Conservation (phyloP, 805 yeast species). For the Candida easanensis region DNA sequence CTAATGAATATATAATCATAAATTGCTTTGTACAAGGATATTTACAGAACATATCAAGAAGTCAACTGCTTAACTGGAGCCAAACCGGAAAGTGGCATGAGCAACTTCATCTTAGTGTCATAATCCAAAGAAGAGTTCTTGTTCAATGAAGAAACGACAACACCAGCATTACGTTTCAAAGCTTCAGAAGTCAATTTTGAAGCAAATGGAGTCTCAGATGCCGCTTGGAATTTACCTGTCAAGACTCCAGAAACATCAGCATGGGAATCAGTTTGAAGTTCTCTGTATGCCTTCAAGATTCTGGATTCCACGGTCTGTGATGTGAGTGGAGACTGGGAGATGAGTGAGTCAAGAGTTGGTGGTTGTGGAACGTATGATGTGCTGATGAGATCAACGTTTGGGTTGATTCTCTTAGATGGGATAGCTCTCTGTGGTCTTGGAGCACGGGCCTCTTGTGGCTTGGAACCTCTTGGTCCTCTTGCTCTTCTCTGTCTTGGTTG, state of each 20-base stretch:
- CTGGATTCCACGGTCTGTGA: conserved; percentile 23
- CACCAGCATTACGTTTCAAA: conserved; percentile 23
- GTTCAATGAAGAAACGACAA: conserved; percentile 27
- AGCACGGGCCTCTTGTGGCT: background rate
- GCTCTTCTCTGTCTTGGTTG: conserved; percentile 9
- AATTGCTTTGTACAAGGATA: background rate
- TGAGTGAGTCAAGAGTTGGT: conserved; percentile 16
- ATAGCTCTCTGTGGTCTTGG: background rate
- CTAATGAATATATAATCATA: too few relatives aligned
- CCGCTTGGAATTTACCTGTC: conserved; percentile 16
- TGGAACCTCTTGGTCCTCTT: background rate
- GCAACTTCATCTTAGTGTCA: conserved; percentile 23
- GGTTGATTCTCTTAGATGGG: conserved; percentile 10
- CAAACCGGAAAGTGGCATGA: conserved; percentile 29
- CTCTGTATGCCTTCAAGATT: conserved; percentile 21
- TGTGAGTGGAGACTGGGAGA: conserved; percentile 17
- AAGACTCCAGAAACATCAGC: conserved; percentile 20
- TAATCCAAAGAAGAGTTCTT: conserved; percentile 22
- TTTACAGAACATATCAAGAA: conserved; percentile 7
- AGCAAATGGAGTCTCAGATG: conserved; percentile 8
- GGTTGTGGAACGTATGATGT: conserved; percentile 20
- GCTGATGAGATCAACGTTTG: conserved; percentile 19
- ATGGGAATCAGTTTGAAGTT: conserved; percentile 12
- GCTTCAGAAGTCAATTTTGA: conserved; percentile 19
- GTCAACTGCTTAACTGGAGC: conserved; percentile 26